Base-by-base conservation (phyloP, 2,329 filamentous ascomycete species). In the Clonostachys rhizophaga region DNA sequence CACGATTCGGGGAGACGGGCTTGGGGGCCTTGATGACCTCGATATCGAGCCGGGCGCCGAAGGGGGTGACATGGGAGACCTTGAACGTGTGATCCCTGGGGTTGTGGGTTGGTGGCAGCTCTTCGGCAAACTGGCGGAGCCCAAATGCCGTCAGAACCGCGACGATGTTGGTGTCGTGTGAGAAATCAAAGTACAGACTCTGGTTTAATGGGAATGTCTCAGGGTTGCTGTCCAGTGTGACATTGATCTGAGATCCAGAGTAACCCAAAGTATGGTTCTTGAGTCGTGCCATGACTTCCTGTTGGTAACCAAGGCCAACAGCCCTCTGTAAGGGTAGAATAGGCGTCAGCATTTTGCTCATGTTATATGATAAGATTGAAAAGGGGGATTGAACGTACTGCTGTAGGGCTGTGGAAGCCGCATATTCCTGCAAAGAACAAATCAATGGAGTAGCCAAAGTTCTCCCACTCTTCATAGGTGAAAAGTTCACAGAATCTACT, bases 401-500 rank as follows among this genome's bases (percentile, higher is more conserved):
- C 84, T 5, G 81, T 79, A 1, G 84, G 82, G 6, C 81, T 84
- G 37, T 79, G 76, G 59, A 87, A 87, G 4, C 71, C 81, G 46
- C 74, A 76, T 49, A 75, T 74, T 8, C 80, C 83, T 11, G 79
- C 72, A 56, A 88, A 91, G 34, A 60, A 65, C 35, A 91, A 70
- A 53, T 91, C 87, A 47, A 86, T 71, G 5, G 78, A 78, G 64
- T 91, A 91, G 48, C 84, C 83, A 58, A 86, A 91, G 37, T 75
- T 79, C 44, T 79, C 66, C 86, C 86, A 91, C 59, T 91, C 87
- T 17, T 84, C 72, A 54, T 84, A 88, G 1, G 81, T 89, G 60
- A 91, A 91, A 5, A 91, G 73, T 20, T 81, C 70, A 59, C 87
- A 91, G 69, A 88, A 91, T 10, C 74, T 75, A 54, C 84, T 88